Base-by-base conservation (phyloP, 2,329 filamentous ascomycete genomes). In the Chrysoporthe deuterocubensis region DNA sequence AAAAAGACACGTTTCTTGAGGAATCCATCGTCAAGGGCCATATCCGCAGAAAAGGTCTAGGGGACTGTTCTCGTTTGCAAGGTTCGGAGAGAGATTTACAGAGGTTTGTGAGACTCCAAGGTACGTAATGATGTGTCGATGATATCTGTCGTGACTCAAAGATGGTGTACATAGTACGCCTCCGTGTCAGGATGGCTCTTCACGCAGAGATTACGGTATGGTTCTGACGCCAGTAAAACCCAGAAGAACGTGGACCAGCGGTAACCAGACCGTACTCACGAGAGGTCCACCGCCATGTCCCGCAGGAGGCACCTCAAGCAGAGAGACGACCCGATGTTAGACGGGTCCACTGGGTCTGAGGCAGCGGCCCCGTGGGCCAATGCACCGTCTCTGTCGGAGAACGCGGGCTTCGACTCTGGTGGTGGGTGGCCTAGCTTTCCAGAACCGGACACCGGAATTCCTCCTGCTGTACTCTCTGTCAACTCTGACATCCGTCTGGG, bases 201-300 rank as follows among this genome's bases (percentile, higher is more conserved):
- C 54, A 57, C 14, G 9, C 52, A 37, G 4, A 34, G 14, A 9
- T 6, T 40, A 57, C 34, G 34, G 34, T 57, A 32, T 57, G 34
- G 32, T 18, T 57, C 54, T 57, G 54, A 37, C 54, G 18, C 16
- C 44, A 46, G 14, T 4, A 46, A 46, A 46, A 7, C 11, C 44
- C 44, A 11, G 44, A 4, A 18, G 13, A 13, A 14, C 44, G 11
- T 13, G 44, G 7, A 8, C 2, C 44, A 26, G 26, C 26, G 26
- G 26, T 1, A 46, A 46, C 44, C 44, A 46, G 13, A 46, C 37
- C 9, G 9, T 40, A 6, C 9, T 2, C 37, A 40, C 4, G 44
- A 32, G 1, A 34, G 32, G 32, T 16, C 50, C 50, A 57, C 34
- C 59, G 44, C 13, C 43, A 62, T 62, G 59, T 62, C 59, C 26